Evolutionary conservation across 2,329 filamentous ascomycete genomes (phyloP), one percentile per base, ranked within the genome.

Genomic region (Fusarium tupiense): DNA sequence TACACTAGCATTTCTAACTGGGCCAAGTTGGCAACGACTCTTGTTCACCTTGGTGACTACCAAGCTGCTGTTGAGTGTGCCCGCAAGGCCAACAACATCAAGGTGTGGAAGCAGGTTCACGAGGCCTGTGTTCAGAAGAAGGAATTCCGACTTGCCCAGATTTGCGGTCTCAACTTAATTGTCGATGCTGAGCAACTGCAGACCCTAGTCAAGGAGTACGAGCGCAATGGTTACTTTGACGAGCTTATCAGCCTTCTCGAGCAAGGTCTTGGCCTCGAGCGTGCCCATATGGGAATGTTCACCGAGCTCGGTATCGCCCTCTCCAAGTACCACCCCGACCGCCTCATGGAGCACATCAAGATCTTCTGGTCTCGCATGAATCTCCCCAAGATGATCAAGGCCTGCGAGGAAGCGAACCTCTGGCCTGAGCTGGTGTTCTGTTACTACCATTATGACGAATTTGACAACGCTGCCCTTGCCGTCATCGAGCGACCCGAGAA

Each of bases 41-140:
- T 98, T 69, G 96, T 99, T n/a, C 95, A 98, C 83, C 91, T 99
- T 12, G 93, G 92, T 75, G 96, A 99, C 78, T 98, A 99, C 86
- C 97, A 99, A 84, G 94, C 94, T 77, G 96, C 96, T 52, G 96
- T 99, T 47, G 96, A 99, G 83, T 98, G 95, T 80, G 96, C 97
- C 33, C 94, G 96, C 82, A 98, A 99, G 86, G 96, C 96, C 79
- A 99, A 98, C 88, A 98, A 94, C 84, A 95, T 98, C 85, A 98
- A 97, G 87, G 96, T 99, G 60, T 99, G 96, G 96, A 97, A 96
- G 85, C 94, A 99, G 85, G 96, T 99, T 77, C 97, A 98, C 85
- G 93, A 94, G 81, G 96, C 96, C 29, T 99, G 96, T 81, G 94
- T 99, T 75, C 91, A 90, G 72, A 99, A 98, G 91, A 98, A 98